Evolutionary conservation across 2,329 filamentous ascomycete genomes (phyloP), one percentile per base, ranked within the genome.

Genomic region (Clarireedia monteithiana): DNA sequence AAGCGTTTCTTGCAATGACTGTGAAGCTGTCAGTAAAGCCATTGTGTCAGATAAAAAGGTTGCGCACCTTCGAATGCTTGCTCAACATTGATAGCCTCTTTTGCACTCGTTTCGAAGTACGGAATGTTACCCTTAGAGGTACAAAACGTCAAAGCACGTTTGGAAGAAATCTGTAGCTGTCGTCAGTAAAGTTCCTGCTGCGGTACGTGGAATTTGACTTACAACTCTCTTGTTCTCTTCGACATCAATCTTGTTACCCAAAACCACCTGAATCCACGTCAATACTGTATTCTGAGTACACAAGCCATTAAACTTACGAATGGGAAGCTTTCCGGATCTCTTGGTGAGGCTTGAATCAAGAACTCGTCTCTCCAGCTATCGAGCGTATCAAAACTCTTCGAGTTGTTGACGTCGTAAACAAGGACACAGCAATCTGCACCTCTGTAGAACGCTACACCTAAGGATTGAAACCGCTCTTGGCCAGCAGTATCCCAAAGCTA

Each of bases 301-400:
- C 24, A 23, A n/a, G 26, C 7, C 27, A 0, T 6, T 10, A n/a
- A 45, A 76, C 87, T 73, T 75, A 96, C 94, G 70, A 99, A 99
- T 50, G 94, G 94, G 72, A 99, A 99, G 73, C 88, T 96, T 71
- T 96, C 91, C 1, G 94, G 94, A 67, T 99, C 94, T 69, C 95
- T 85, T 5, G 94, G 94, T 64, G 90, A 96, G 6, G 94, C 94
- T 75, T 99, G 94, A 65, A 99, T 96, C 64, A 99, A 75, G 70
- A 99, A 99, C 73, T 99, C 94, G 70, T 99, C 94, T 68, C 94
- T 82, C 94, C 94, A 99, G 75, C 91, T 96, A 72, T 99, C 94
- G 58, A 99, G 82, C 14, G 92, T 95, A 72, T 99, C 94, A 73
- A 99, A 99, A 72, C 91, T 96, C 83, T 99, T 99, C 60, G 91